Evolutionary conservation across 208 protist species (phyloP).

Genomic region (Lotmaria passim): DNA sequence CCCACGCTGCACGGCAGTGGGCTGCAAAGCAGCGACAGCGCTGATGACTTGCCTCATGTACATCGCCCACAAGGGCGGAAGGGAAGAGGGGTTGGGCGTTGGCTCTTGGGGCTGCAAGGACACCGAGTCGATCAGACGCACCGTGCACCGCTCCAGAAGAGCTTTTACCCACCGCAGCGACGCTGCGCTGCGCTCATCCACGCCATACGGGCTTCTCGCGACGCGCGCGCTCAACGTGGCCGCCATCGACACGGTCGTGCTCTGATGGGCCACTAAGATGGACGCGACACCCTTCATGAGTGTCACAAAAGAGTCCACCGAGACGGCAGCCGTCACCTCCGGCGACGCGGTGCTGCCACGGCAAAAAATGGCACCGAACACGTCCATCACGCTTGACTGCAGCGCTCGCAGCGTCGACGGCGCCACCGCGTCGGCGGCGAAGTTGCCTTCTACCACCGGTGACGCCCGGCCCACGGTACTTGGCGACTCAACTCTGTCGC

Average conservation of each 20-base stretch:
- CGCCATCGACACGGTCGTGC: conserved; percentile 20
- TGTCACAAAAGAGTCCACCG: conserved; percentile 18
- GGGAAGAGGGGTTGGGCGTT: not conserved
- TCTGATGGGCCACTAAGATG: conserved; percentile 6
- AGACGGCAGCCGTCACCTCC: conserved; percentile 4
- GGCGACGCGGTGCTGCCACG: not conserved
- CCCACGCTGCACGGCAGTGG: too few relatives aligned
- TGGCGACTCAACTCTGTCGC: not conserved
- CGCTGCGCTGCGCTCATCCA: not conserved
- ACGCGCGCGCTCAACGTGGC: conserved; percentile 18
- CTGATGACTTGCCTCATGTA: not conserved
- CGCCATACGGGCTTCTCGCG: not conserved
- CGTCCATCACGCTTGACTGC: conserved; percentile 4
- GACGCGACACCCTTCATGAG: conserved; percentile 23
- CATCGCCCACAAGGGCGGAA: not conserved
- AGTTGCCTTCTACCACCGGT: not conserved
- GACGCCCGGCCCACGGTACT: not conserved
- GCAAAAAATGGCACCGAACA: not conserved
- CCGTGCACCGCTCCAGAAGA: conserved; percentile 5
- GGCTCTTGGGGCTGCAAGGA: not conserved
- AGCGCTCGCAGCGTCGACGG: conserved; percentile 3
- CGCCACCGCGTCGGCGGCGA: not conserved
- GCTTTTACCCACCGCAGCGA: not conserved
- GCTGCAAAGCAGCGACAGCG: not conserved
- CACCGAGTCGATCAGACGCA: not conserved